These are phyloP conservation scores for Trichoderma citrinoviride DNA, from an alignment of 2,329 filamentous ascomycete species.

Conservation along the genomic window DNA sequence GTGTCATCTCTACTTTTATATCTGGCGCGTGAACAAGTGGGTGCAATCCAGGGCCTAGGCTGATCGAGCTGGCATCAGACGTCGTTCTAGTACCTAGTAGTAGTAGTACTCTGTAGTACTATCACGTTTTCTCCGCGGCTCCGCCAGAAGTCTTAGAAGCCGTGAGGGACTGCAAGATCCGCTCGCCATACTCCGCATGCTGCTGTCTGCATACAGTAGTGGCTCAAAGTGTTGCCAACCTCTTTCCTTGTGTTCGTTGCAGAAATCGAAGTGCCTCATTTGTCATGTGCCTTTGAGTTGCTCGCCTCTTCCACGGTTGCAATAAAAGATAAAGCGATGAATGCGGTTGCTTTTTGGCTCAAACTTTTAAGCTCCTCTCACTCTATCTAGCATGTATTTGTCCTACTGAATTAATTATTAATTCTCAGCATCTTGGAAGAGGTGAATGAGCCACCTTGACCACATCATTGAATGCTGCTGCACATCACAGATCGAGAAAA, in stretches of 20 bases:
- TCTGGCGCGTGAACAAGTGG: background rate
- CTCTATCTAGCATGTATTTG: too few species aligned
- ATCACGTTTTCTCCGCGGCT: background rate
- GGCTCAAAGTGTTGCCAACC: background rate
- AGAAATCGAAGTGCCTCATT: background rate
- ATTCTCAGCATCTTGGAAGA: too few species aligned
- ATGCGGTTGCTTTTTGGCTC: too few species aligned
- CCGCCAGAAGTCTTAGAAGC: background rate
- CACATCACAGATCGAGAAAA: background rate
- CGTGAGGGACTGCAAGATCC: background rate
- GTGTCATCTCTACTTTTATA: background rate
- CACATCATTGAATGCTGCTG: too few species aligned
- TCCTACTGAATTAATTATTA: too few species aligned
- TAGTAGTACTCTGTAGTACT: too few species aligned
- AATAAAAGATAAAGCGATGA: too few species aligned
- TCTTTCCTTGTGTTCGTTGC: background rate
- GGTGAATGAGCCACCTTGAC: too few species aligned
- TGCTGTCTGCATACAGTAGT: background rate
- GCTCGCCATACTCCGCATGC: background rate
- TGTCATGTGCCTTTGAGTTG: too few species aligned
- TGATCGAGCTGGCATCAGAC: background rate
- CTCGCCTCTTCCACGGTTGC: too few species aligned
- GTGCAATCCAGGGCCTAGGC: background rate
- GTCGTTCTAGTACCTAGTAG: too few species aligned
- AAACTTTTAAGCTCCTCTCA: too few species aligned